Evolutionary conservation across 768 basidiomycete genomes (phyloP), one percentile per base, ranked within the genome.

Genomic region (Auricularia auricula-judae): DNA sequence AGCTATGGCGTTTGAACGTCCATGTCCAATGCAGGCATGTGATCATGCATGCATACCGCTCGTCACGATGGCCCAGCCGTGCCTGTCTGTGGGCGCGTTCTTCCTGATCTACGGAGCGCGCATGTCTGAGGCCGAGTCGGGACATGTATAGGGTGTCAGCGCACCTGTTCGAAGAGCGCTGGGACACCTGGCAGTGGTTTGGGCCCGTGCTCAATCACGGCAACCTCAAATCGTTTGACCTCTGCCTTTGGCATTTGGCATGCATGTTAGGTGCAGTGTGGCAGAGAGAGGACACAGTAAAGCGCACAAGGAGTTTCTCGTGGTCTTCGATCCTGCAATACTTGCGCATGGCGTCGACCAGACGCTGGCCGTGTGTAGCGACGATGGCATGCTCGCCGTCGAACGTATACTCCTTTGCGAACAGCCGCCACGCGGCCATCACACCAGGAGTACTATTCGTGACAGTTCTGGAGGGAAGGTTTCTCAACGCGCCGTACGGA

Each of bases 381-480:
- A 64, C 51, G 5, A 63, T 58, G 16, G 74, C 67, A 80, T 77
- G 76, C 67, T 81, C 80, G 1, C 81, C 81, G 36, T 86, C 77
- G 69, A 89, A 82, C 36, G 75, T 72, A 67, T 91, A 91, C 65
- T 88, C 81, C 51, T 75, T 77, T 47, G 81, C 79, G 71, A 91
- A 93, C 56, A 76, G 82, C 61, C 82, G 77, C 92, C 92, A 94
- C 7, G 89, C 87, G 65, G 81, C 81, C 62, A 84, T 67, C n/a
- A 93, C 87, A 3, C 91, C 92, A 1, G 89, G 89, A 3, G 91
- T 93, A 2, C 90, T 91, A 75, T 93, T 90, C 70, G 88, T 83
- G 65, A 88, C 80, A 4, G 87, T 90, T 51, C 87, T 89, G 70
- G 12, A 36, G 29, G 29, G 29, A 29, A 29, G 29, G 29, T 23